These are phyloP conservation scores for Arthrobotrys conoides DNA, from an alignment of 2,329 filamentous ascomycete species.

Conservation along the genomic window DNA sequence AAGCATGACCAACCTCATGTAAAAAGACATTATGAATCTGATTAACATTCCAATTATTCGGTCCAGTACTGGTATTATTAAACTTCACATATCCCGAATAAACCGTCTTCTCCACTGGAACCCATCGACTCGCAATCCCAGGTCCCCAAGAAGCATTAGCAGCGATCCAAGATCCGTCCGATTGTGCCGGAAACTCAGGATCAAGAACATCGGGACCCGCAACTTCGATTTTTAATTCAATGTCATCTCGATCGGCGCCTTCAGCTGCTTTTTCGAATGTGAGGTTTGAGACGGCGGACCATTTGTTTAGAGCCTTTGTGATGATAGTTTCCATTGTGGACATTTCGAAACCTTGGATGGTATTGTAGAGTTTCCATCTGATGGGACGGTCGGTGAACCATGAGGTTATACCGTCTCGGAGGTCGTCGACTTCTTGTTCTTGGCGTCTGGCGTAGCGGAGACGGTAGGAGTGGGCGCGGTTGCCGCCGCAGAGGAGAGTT, in stretches of 20 bases:
- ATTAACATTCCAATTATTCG: constrained; percentile 13
- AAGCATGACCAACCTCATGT: constrained; percentile 28
- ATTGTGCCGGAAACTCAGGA: constrained; percentile 2
- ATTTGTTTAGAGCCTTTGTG: constrained; percentile 1
- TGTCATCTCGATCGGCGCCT: background rate
- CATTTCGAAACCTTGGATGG: background rate
- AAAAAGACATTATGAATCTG: constrained; percentile 29
- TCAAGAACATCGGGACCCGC: background rate
- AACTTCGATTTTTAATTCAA: constrained; percentile 12
- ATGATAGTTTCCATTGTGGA: constrained; percentile 16
- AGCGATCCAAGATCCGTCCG: background rate
- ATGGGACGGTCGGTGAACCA: constrained; percentile 22
- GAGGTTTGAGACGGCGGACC: constrained; percentile 2
- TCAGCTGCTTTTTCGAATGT: constrained; percentile 13
- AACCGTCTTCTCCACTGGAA: background rate
- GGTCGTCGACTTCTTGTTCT: background rate
- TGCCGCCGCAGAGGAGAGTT: background rate
- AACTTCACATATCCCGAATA: constrained; percentile 7
- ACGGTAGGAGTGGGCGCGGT: background rate
- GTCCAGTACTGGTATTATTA: constrained; percentile 18
- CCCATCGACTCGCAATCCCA: background rate
- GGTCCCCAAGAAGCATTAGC: constrained; percentile 16
- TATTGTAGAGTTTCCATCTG: constrained; percentile 15
- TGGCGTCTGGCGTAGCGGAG: background rate
- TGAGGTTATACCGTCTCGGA: background rate